Base-by-base conservation (phyloP, 306 rosid genomes). In the Pyrus communis region DNA sequence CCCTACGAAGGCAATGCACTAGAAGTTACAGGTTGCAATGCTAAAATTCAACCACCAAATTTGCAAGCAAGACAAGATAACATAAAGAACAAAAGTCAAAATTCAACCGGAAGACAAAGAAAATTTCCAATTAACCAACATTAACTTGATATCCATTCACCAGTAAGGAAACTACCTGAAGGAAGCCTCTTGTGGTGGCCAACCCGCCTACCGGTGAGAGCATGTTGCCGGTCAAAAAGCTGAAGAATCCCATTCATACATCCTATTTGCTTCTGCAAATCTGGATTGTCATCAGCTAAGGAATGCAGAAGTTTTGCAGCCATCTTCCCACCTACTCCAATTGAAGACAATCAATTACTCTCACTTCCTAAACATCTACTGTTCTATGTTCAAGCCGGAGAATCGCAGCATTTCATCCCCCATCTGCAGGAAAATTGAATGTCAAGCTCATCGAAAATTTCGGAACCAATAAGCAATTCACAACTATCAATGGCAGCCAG, bases 251-350 rank as follows among this genome's bases (percentile, higher is more conserved):
- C 97, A 23, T 91, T 86, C 97, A 93, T 91, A 75, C 97, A 91
- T 71, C 98, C 98, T 27, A 93, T 93, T 85, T 93, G 98, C 91
- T 90, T 86, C 85, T 90, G 97, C 84, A 91, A 86, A 90, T 91
- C 98, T 81, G 92, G 90, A 45, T 87, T 93, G 52, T 93, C 97
- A 75, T 93, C 98, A 62, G 98, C 94, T 82, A 93, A 88, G 70
- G 98, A 93, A 70, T 88, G 96, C 49, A 93, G 85, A 22, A 90
- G 87, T 74, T 93, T 93, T 78, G 97, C 96, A 54, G 98, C 96
- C 98, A 93, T 93, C 31, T 84, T 4, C 21, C 86, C 66, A 58
- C 71, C 79, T 69, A 76, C 75, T 78, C 81, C 75, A 60, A 73
- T 74, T 23, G 63, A 18, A 67, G 77, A 52, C 75, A 81, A 72